Conservation (phyloP, 768 basidiomycete genomes). For the Neoboletus magnificus region DNA sequence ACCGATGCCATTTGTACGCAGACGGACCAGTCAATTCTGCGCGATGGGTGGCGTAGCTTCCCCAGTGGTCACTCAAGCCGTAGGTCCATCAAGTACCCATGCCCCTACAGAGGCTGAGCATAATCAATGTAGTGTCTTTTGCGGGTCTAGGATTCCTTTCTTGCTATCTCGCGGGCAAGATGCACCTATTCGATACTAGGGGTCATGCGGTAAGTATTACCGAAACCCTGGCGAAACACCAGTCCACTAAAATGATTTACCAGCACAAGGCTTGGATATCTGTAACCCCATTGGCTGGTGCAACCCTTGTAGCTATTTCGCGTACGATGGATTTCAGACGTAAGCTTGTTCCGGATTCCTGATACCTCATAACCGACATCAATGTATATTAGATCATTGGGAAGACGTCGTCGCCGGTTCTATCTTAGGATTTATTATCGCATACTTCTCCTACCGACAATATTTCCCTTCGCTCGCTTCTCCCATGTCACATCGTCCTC, state of each 20-base stretch:
- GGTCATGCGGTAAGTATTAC: slow-evolving; percentile 59
- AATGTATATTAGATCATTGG: slow-evolving; percentile 69
- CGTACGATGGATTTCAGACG: slow-evolving; percentile 92
- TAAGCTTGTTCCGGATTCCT: slow-evolving; percentile 26
- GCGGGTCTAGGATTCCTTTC: slow-evolving; percentile 88
- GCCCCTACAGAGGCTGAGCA: not conserved
- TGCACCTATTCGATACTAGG: slow-evolving; percentile 82
- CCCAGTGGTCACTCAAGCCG: slow-evolving; percentile 88
- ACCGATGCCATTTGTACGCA: slow-evolving; percentile 80
- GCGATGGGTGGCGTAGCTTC: slow-evolving; percentile 90
- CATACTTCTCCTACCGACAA: slow-evolving; percentile 78
- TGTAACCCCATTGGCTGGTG: slow-evolving; percentile 71
- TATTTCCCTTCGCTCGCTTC: slow-evolving; percentile 77
- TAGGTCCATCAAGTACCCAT: slow-evolving; percentile 36
- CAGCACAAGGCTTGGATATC: slow-evolving; percentile 83
- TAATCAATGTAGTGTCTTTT: slow-evolving; percentile 66
- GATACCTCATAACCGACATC: slow-evolving; percentile 4
- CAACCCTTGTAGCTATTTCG: slow-evolving; percentile 75
- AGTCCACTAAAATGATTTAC: slow-evolving; percentile 1
- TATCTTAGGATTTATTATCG: slow-evolving; percentile 63
- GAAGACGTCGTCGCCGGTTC: slow-evolving; percentile 84
- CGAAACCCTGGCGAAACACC: not conserved
- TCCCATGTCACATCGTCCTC: slow-evolving; percentile 62
- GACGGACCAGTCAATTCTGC: slow-evolving; percentile 50
- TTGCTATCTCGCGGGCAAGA: slow-evolving; percentile 87